A percentile compares a stretch with the other conserved stretches of the same genome.
Conservation (phyloP, 495 filamentous ascomycete genomes). For the Bacidia rubella region DNA sequence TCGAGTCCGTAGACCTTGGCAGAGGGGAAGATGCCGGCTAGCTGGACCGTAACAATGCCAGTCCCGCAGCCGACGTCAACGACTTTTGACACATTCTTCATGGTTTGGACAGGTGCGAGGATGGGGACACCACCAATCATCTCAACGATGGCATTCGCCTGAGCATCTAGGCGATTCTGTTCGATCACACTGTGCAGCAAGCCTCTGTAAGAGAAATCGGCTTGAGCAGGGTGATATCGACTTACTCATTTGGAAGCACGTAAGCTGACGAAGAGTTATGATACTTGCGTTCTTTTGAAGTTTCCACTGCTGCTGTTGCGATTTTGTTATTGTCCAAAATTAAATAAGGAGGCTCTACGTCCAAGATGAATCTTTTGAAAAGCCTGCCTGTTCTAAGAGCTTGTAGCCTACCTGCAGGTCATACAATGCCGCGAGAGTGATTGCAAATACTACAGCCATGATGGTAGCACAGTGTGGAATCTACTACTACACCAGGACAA, state of each 20-base stretch:
- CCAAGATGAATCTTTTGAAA: neutral
- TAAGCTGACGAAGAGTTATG: slow-evolving; percentile 11
- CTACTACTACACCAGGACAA: neutral
- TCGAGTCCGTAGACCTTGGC: slow-evolving; percentile 11
- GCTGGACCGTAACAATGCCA: slow-evolving; percentile 10
- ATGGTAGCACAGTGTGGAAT: neutral
- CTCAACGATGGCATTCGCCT: slow-evolving; percentile 8
- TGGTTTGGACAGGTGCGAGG: slow-evolving; percentile 3
- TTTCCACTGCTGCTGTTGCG: neutral
- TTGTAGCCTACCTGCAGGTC: neutral
- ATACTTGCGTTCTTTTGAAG: slow-evolving; percentile 2
- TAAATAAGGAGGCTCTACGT: neutral
- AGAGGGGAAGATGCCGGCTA: slow-evolving; percentile 8
- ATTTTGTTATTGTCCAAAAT: neutral
- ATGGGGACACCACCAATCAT: slow-evolving; percentile 10
- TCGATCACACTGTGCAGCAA: slow-evolving; percentile 4
- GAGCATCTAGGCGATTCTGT: slow-evolving; percentile 11
- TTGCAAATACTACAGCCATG: no score
- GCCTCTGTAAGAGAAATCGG: neutral
- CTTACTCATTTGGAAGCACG: slow-evolving; percentile 13
- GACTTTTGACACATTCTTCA: slow-evolving; percentile 4
- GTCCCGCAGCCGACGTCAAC: slow-evolving; percentile 14
- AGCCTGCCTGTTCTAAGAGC: neutral
- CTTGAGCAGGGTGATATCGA: neutral
- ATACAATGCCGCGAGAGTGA: no score